phyloP scores from a whole-genome alignment of 2,329 filamentous ascomycete genomes.

The Setomelanomma holmii region DNA sequence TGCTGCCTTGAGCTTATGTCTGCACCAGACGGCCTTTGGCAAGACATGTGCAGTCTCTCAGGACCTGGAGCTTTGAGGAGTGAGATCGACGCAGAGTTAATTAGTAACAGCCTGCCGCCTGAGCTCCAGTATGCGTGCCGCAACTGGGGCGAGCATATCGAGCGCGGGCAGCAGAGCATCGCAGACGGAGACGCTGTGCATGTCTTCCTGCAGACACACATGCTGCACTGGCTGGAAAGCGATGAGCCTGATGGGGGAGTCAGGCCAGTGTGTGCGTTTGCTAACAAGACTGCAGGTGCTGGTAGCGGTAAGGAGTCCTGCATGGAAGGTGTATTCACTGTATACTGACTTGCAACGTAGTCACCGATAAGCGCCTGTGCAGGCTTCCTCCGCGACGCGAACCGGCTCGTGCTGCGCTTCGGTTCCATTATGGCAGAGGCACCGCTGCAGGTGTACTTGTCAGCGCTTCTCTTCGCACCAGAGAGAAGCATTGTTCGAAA shows the following conservation, averaged over 20 bases:
- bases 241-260: not conserved
- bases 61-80: slow-evolving; percentile 13
- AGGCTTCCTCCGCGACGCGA: slow-evolving; percentile 37
- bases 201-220: not conserved
- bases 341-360: slow-evolving; percentile 13
- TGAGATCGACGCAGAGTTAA: slow-evolving; percentile 16
- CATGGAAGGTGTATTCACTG: not conserved
- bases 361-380: slow-evolving; percentile 9
- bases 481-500: slow-evolving; percentile 20
- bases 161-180: not conserved
- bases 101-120: slow-evolving; percentile 11
- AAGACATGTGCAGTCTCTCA: slow-evolving; percentile 44
- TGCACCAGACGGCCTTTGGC: slow-evolving; percentile 30
- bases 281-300: not conserved
- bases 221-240: slow-evolving; percentile 1
- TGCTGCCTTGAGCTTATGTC: slow-evolving; percentile 50
- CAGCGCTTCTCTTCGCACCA: slow-evolving; percentile 48
- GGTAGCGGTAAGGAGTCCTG: slow-evolving; percentile 2
- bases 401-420: slow-evolving; percentile 41
- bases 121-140: slow-evolving; percentile 24
- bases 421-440: slow-evolving; percentile 31
- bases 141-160: slow-evolving; percentile 42
- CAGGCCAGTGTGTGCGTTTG: not conserved
- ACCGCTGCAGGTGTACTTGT: slow-evolving; percentile 48
- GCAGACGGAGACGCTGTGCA: not conserved